Evolutionary conservation across 495 filamentous ascomycete species (phyloP).

Genomic region (Penicillium malachiteum): DNA sequence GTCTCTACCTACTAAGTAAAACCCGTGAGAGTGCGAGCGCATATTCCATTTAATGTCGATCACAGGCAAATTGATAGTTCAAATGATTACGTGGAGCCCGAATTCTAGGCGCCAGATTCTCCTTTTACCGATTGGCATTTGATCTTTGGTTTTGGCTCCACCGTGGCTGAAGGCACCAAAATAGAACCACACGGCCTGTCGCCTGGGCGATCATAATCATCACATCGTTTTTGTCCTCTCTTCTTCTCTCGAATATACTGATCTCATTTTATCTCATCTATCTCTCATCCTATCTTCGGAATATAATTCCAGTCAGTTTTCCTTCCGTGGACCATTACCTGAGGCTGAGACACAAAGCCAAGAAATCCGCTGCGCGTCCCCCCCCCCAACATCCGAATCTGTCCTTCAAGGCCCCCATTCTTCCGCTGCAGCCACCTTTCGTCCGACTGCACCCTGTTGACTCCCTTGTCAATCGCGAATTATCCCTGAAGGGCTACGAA

Average conservation of each 20-base stretch:
- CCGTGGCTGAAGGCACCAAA: slow-evolving; percentile 28
- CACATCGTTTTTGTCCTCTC: background rate
- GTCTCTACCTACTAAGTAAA: too few species aligned
- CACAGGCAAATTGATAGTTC: too few species aligned
- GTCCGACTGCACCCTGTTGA: slow-evolving; percentile 5
- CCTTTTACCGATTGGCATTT: background rate
- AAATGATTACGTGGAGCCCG: background rate
- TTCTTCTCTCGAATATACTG: background rate
- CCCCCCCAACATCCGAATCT: slow-evolving; percentile 2
- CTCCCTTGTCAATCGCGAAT: slow-evolving; percentile 4
- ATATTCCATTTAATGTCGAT: background rate
- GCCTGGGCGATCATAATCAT: slow-evolving; percentile 26
- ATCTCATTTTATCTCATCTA: slow-evolving; percentile 1
- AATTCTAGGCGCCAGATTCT: background rate
- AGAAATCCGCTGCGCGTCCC: slow-evolving; percentile 14
- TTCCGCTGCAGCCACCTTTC: background rate
- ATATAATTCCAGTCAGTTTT: background rate
- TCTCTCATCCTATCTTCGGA: background rate
- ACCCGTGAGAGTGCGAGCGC: too few species aligned
- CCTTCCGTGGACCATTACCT: background rate
- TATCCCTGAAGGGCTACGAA: background rate
- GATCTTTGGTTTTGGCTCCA: slow-evolving; percentile 6
- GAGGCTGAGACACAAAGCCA: slow-evolving; percentile 8
- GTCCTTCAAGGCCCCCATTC: background rate
- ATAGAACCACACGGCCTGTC: slow-evolving; percentile 31